Base-by-base conservation (phyloP, 306 rosid species). In the Cotoneaster glaucophyllus region DNA sequence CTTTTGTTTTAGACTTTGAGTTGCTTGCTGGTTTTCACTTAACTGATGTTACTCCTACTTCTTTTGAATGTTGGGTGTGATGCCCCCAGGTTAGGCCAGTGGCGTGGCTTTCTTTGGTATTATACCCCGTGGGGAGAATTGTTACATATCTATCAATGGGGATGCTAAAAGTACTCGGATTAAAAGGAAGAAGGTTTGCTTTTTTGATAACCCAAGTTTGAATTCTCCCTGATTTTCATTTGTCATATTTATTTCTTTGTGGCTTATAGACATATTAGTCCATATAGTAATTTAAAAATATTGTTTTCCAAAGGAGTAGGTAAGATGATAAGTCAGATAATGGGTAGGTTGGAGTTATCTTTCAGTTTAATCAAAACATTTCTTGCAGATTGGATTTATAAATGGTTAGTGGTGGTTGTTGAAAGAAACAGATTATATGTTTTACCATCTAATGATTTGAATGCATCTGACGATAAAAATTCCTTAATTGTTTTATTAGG, bases 91-190 rank as follows among this genome's bases (percentile, higher is more conserved):
- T 93, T 84, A 87, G 98, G 82, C 99, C 99, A 73, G 99, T 96
- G 86, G 99, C 99, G 11, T 96, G 99, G 98, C 99, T 96, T 82
- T 93, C 99, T 24, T 58, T 96, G 82, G 86, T 96, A 64, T 77
- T 96, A 80, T 96, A 96, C 78, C 99, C 99, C 13, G 97, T 80
- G 32, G 99, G 99, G 77, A 89, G 96, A 89, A 79, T 96, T 85
- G 96, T 93, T 83, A 90, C 99, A 64, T 92, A 80, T 82, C 80
- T 96, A 74, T 96, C 99, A 68, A 96, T 96, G 99, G 98, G 99
- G 87, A 96, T 96, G 86, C 88, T 92, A 54, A 93, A 93, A 81
- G 67, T 96, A 81, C 96, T 96, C 70, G 97, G 99, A 74, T 83
- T 96, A 83, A 96, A 96, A 86, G 99, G 99, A 86, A 89, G 90